Conservation (phyloP, 1,139 yeast species). For the Lodderomyces oxycetoniae region DNA sequence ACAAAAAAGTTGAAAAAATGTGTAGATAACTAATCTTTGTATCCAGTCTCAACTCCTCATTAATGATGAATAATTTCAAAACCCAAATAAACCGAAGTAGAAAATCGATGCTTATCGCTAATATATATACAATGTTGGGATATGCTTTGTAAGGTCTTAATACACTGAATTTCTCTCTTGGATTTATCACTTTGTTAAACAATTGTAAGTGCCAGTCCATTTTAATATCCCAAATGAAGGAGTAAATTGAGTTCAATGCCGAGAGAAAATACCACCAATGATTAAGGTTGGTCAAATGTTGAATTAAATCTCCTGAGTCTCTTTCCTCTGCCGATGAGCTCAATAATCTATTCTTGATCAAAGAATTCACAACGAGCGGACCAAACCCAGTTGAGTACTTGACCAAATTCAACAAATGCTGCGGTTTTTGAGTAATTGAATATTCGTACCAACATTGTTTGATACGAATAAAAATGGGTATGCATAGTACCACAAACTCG, state of each 20-base stretch:
- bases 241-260: constrained; percentile 64
- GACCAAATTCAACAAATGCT: constrained; percentile 63
- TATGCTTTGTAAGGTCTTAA: constrained; percentile 11
- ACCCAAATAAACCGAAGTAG: constrained; percentile 73
- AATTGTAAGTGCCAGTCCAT: constrained; percentile 85
- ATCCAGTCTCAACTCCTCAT: constrained; percentile 18
- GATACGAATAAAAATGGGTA: constrained; percentile 70
- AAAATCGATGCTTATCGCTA: constrained; percentile 57
- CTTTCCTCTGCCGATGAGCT: constrained; percentile 7
- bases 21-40: constrained; percentile 16
- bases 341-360: constrained; percentile 26
- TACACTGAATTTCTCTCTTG: constrained; percentile 3
- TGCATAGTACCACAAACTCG: constrained; percentile 47
- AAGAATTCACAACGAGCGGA: constrained; percentile 52
- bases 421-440: constrained; percentile 40
- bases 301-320: constrained; percentile 12
- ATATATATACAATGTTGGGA: constrained; percentile 34
- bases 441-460: constrained; percentile 79
- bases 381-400: constrained; percentile 68
- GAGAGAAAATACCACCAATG: constrained; percentile 51
- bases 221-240: constrained; percentile 82
- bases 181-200: constrained; percentile 23
- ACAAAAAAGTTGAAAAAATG: constrained; percentile 28
- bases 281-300: constrained; percentile 14
- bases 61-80: constrained; percentile 40